phyloP scores from a whole-genome alignment of 2,329 filamentous ascomycete species.

The Cladosporium sp. region DNA sequence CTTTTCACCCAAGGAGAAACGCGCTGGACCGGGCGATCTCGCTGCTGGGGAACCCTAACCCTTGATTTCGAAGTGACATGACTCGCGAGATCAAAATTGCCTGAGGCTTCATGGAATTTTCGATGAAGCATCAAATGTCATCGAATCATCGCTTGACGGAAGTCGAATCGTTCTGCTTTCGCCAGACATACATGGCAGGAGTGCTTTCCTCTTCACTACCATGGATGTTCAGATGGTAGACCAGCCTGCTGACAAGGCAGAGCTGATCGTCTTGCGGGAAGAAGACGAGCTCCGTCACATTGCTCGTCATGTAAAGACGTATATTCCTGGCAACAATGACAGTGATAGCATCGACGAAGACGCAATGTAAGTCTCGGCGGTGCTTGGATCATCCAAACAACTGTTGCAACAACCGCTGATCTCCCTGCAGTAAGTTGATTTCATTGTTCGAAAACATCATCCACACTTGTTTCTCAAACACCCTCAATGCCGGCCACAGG shows the following conservation, averaged over 20 bases:
- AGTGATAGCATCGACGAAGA: constrained; percentile 12
- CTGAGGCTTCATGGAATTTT: too few species aligned
- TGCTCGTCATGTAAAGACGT: constrained; percentile 14
- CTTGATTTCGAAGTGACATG: too few species aligned
- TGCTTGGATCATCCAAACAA: not conserved
- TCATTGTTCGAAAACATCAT: constrained; percentile 20
- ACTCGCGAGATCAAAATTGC: too few species aligned
- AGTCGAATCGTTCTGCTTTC: too few species aligned
- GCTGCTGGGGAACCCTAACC: constrained; percentile 3
- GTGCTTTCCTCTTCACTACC: not conserved
- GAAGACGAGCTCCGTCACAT: constrained; percentile 20
- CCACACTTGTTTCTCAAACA: constrained; percentile 16
- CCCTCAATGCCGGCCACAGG: constrained; percentile 34
- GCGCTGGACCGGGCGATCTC: too few species aligned
- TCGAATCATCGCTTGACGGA: too few species aligned
- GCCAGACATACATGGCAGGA: not conserved
- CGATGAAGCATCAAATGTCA: too few species aligned
- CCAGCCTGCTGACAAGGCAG: not conserved
- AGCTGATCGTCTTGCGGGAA: constrained; percentile 10
- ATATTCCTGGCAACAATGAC: constrained; percentile 7
- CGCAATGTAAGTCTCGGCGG: constrained; percentile 20
- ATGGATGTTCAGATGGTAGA: constrained; percentile 11
- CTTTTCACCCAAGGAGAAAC: too few species aligned
- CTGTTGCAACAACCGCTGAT: constrained; percentile 11
- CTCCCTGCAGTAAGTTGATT: constrained; percentile 17